Base-by-base conservation (phyloP, 1,284 basidiomycete genomes). In the Boletellus sp. region DNA sequence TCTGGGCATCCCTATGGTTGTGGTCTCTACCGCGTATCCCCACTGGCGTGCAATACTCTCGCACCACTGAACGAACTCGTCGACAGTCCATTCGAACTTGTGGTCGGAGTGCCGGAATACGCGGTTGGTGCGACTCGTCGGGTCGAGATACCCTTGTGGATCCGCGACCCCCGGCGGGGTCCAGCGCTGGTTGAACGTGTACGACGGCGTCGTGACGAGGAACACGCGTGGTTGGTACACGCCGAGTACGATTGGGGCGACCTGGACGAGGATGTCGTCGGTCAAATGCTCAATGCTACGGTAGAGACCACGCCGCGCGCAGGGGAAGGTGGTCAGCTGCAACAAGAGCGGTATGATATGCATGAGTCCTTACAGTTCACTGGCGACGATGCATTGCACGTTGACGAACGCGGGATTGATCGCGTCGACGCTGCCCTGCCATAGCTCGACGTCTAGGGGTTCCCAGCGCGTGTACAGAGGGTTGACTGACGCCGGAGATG, bases 41-140 rank as follows among this genome's bases (percentile, higher is more conserved):
- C 89, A 94, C 54, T 82, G 79, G 10, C 69, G 68, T 1, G 89
- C 90, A 3, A 75, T 76, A 1, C 65, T 67, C 22, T 71, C 61
- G 60, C 88, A 93, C 88, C 91, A 97, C 10, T 63, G 60, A 28
- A 71, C 65, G 67, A 95, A 97, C 66, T 97, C 94, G 4, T 81
- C 79, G 0, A 73, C 69, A 0, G 91, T 96, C 90, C 91, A 96
- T 69, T 97, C 94, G 61, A 96, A 91, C 66, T 95, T 91, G 71
- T 97, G 95, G 63, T 97, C 94, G 19, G 74, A 67, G 65, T 97
- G 86, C 51, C 95, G 75, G 69, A 89, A 89, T 22, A 83, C 66
- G 3, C 91, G 80, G 42, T 82, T 71, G 0, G 92, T 94, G 6
- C 92, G 85, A 21, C 73, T 69, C 0, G 86, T 89, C 7, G 88